phyloP scores from a whole-genome alignment of 306 rosid genomes.

The Malus fusca region DNA sequence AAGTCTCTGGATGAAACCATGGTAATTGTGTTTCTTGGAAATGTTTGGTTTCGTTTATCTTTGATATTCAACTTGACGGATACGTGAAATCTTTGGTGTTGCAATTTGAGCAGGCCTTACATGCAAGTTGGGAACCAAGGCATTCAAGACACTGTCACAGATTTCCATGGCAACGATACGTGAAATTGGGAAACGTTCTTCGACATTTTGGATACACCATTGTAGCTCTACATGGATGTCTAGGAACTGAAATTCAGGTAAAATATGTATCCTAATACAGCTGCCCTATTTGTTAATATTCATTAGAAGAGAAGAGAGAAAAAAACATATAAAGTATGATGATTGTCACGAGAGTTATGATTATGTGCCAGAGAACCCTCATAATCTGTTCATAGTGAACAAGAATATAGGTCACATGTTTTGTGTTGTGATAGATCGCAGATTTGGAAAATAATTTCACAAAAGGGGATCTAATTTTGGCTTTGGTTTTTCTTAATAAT shows the following conservation, averaged over 20 bases:
- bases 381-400: not conserved
- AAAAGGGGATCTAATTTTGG: not conserved
- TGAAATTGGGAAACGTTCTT: slow-evolving; percentile 80
- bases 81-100: not conserved
- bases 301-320: not conserved
- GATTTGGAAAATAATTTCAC: slow-evolving; percentile 4
- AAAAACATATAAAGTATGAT: not conserved
- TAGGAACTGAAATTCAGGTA: slow-evolving; percentile 88
- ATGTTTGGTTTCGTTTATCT: not conserved
- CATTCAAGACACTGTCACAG: slow-evolving; percentile 71
- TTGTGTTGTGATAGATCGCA: slow-evolving; percentile 1
- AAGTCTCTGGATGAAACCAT: slow-evolving; percentile 78
- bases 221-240: slow-evolving; percentile 88
- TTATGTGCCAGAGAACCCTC: not conserved
- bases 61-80: not conserved
- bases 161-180: slow-evolving; percentile 88
- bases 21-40: slow-evolving; percentile 27
- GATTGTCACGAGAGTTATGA: not conserved
- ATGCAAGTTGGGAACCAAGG: slow-evolving; percentile 99
- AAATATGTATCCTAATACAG: not conserved
- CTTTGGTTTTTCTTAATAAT: not conserved
- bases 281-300: not conserved
- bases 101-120: slow-evolving; percentile 51
- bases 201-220: slow-evolving; percentile 91
- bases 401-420: not conserved